Conservation (phyloP, 2,329 filamentous ascomycete genomes). For the Rutstroemia sp. region DNA sequence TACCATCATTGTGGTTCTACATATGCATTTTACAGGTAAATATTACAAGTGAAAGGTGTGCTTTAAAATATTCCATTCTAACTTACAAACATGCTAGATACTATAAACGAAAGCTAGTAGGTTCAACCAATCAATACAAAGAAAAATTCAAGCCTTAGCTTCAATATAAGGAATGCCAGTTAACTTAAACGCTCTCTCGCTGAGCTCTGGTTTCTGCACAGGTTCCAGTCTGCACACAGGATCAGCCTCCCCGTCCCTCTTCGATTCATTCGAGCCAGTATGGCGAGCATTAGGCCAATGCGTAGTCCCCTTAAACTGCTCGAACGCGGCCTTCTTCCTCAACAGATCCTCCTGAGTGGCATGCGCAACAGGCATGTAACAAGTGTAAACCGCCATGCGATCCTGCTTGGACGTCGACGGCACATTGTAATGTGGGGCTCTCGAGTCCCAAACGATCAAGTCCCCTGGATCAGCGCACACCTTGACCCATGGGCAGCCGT, state of each 20-base stretch:
- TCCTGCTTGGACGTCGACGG: too few species aligned
- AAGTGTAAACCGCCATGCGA: slow-evolving; percentile 34
- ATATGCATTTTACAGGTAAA: too few species aligned
- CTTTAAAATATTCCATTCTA: too few species aligned
- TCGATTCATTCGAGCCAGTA: too few species aligned
- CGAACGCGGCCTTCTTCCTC: slow-evolving; percentile 24
- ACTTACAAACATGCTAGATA: too few species aligned
- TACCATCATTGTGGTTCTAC: too few species aligned
- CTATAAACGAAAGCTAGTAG: too few species aligned
- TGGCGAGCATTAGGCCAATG: slow-evolving; percentile 24
- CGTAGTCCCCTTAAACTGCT: slow-evolving; percentile 24
- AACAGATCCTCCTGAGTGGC: slow-evolving; percentile 25
- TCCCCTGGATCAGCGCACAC: slow-evolving; percentile 32
- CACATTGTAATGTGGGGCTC: slow-evolving; percentile 22
- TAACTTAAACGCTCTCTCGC: background rate
- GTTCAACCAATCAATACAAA: too few species aligned
- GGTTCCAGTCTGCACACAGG: background rate
- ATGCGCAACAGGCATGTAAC: slow-evolving; percentile 30
- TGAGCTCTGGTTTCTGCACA: background rate
- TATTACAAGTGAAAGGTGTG: too few species aligned
- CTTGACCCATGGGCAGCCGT: slow-evolving; percentile 28
- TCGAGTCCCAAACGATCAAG: slow-evolving; percentile 34
- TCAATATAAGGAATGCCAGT: background rate
- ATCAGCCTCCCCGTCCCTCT: too few species aligned
- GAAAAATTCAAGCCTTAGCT: too few species aligned